phyloP scores from a whole-genome alignment of 2,329 filamentous ascomycete species.

The Verticillium nubilum region DNA sequence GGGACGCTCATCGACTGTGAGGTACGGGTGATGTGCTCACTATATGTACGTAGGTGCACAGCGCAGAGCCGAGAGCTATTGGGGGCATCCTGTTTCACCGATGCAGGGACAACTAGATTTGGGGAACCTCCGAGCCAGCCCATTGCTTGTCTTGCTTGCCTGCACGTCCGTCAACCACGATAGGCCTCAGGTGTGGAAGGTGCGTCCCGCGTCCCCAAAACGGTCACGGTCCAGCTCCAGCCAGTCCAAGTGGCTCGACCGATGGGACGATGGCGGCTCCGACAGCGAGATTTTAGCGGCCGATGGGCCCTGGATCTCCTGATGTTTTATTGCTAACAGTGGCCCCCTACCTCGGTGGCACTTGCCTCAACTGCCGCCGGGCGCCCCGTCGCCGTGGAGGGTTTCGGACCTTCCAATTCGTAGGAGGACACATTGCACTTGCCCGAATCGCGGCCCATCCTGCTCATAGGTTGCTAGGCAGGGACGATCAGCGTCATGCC shows the following conservation, averaged over 20 bases:
- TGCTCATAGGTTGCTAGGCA: neutral
- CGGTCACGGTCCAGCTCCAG: neutral
- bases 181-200: neutral
- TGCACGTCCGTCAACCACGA: too few species aligned
- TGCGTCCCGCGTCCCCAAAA: neutral
- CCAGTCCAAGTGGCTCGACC: neutral
- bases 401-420: neutral
- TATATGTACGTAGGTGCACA: too few species aligned
- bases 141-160: neutral
- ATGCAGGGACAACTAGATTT: neutral
- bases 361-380: neutral
- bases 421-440: neutral
- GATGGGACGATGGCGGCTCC: neutral
- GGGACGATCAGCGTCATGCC: neutral
- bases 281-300: conserved; percentile 7
- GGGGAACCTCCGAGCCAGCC: neutral
- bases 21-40: too few species aligned
- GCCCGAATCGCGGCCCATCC: neutral
- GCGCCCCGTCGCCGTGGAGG: neutral
- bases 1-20: too few species aligned
- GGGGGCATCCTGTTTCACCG: neutral
- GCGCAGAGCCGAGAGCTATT: too few species aligned
- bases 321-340: conserved; percentile 6
- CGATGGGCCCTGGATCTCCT: conserved; percentile 11
- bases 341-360: neutral